Conservation (phyloP, 768 basidiomycete genomes). For the Brasilioporus rufonigricans region DNA sequence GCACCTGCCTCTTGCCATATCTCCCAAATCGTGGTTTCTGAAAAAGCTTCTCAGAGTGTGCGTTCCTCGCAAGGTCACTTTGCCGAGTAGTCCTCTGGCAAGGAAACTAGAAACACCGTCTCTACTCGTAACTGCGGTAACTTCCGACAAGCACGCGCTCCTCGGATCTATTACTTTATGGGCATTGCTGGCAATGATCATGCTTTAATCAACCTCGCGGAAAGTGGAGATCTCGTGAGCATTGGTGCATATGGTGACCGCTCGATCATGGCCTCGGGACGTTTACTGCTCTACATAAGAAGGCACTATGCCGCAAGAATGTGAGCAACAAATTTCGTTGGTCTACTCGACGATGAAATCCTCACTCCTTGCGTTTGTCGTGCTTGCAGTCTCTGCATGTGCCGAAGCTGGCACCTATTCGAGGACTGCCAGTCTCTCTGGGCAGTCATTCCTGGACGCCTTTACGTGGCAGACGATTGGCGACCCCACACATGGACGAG, state of each 20-base stretch:
- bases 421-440: constrained; percentile 44
- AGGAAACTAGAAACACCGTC: too few relatives aligned
- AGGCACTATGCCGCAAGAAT: background rate
- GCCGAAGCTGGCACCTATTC: constrained; percentile 43
- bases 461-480: constrained; percentile 28
- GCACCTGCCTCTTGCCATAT: too few relatives aligned
- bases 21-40: too few relatives aligned
- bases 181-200: background rate
- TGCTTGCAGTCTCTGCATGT: constrained; percentile 6
- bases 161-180: too few relatives aligned
- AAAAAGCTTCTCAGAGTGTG: too few relatives aligned
- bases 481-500: constrained; percentile 36
- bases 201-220: background rate
- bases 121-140: too few relatives aligned
- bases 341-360: constrained; percentile 5
- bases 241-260: too few relatives aligned
- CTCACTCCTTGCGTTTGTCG: constrained; percentile 4
- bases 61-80: too few relatives aligned
- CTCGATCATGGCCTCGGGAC: too few relatives aligned
- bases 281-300: constrained; percentile 17
- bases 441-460: constrained; percentile 46
- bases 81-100: too few relatives aligned
- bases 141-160: too few relatives aligned
- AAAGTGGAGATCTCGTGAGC: background rate
- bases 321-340: background rate